Conservation (phyloP, 164 flowering plant genomes). For the Chimonanthus salicifolius region DNA sequence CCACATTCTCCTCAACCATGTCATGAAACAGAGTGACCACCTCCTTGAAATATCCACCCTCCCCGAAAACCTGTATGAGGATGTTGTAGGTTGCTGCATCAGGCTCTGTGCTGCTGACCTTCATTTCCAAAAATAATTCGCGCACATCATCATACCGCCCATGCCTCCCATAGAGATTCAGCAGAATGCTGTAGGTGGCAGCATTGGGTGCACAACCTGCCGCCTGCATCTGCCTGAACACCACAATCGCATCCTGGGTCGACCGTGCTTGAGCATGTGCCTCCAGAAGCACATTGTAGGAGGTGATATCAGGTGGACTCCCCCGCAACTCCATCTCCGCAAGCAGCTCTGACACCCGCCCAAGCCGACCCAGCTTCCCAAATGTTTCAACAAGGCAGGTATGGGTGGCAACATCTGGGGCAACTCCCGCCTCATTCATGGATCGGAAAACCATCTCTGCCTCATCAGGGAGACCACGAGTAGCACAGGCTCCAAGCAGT, state of each 20-base stretch:
- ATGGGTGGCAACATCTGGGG: conserved; percentile 77
- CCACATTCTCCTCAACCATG: conserved; percentile 93
- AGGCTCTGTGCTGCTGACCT: conserved; percentile 83
- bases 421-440: conserved; percentile 84
- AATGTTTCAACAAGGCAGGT: conserved; percentile 77
- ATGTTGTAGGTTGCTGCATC: conserved; percentile 83
- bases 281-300: conserved; percentile 80
- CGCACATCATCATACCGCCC: conserved; percentile 87
- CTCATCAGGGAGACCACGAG: conserved; percentile 69
- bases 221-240: conserved; percentile 84
- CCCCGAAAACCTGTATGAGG: conserved; percentile 78
- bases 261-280: conserved; percentile 64
- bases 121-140: conserved; percentile 91
- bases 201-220: conserved; percentile 85
- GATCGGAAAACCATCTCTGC: conserved; percentile 94
- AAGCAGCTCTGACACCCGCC: conserved; percentile 68
- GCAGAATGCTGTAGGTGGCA: conserved; percentile 68
- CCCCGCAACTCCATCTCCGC: conserved; percentile 75
- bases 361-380: conserved; percentile 59
- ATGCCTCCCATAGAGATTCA: conserved; percentile 71
- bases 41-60: conserved; percentile 96
- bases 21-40: conserved; percentile 94
- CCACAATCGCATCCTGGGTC: conserved; percentile 70
- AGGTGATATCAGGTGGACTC: conserved; percentile 62
- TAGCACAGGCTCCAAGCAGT: conserved; percentile 73